Conservation (phyloP, 2,329 filamentous ascomycete species). For the Ascochyta koolunga region DNA sequence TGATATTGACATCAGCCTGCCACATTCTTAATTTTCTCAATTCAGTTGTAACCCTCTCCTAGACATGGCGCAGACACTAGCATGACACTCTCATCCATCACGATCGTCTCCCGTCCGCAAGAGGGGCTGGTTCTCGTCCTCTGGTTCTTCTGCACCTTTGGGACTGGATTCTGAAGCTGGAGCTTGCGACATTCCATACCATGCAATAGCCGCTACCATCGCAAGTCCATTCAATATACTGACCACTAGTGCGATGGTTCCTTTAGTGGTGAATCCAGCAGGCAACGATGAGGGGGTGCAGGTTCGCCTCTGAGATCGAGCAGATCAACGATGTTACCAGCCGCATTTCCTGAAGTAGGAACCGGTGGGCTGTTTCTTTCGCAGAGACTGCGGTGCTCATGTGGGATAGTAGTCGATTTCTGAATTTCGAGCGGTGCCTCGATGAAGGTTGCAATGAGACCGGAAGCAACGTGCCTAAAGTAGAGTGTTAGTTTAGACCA, state of each 20-base stretch:
- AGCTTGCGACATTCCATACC: constrained; percentile 3
- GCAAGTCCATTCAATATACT: not conserved
- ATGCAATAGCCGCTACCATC: constrained; percentile 8
- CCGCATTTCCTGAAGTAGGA: not conserved
- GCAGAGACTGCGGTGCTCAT: not conserved
- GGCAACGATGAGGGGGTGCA: not conserved
- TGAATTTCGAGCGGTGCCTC: constrained; percentile 2
- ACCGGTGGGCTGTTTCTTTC: not conserved
- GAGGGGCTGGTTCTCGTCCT: no score
- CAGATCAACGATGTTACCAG: not conserved
- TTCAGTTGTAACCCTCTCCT: no score
- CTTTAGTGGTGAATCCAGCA: constrained; percentile 1
- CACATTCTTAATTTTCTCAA: no score
- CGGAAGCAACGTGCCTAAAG: constrained; percentile 8
- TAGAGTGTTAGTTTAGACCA: no score
- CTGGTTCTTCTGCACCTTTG: no score
- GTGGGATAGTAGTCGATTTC: not conserved
- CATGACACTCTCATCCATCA: no score
- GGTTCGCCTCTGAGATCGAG: constrained; percentile 3
- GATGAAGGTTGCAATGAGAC: constrained; percentile 10
- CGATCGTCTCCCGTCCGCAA: no score
- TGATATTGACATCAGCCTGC: no score
- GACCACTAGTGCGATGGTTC: not conserved
- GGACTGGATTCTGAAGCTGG: not conserved
- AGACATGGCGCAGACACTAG: no score